Conservation (phyloP, 352 stramenopile species). For the Pythium sp. region DNA sequence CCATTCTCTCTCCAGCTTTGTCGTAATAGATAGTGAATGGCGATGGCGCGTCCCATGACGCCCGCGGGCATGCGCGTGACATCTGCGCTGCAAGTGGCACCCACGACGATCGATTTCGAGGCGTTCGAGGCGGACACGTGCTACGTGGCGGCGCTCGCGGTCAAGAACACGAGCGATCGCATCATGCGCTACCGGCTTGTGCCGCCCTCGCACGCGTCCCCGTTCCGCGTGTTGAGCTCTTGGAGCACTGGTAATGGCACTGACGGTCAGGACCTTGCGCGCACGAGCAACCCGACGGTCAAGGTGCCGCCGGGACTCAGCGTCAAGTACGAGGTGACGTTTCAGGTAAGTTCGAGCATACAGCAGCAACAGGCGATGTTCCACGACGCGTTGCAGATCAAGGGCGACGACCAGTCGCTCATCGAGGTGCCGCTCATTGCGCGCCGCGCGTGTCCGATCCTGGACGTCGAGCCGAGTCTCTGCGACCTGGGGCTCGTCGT, state of each 20-base stretch:
- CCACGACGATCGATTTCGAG: conserved; percentile 60
- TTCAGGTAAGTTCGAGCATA: conserved; percentile 23
- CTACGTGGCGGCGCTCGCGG: conserved; percentile 57
- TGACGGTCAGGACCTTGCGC: conserved; percentile 48
- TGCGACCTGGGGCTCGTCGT: conserved; percentile 74
- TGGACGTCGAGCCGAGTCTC: conserved; percentile 50
- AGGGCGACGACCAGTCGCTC: conserved; percentile 50
- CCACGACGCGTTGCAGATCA: conserved; percentile 59
- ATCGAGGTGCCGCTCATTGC: conserved; percentile 68
- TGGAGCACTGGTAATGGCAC: conserved; percentile 19
- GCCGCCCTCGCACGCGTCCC: conserved; percentile 45
- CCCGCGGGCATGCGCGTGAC: conserved; percentile 20
- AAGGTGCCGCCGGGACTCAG: conserved; percentile 59
- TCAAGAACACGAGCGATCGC: conserved; percentile 71
- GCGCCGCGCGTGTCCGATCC: conserved; percentile 41
- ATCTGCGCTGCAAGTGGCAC: conserved; percentile 59
- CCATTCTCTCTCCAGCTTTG: too few relatives aligned
- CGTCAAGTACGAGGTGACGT: conserved; percentile 64
- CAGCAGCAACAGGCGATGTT: conserved; percentile 30
- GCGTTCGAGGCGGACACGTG: conserved; percentile 54
- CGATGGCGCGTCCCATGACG: conserved; percentile 10
- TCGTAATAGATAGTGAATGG: too few relatives aligned
- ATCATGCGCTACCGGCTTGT: conserved; percentile 57
- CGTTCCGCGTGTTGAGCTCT: conserved; percentile 49
- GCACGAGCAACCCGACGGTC: conserved; percentile 62